Evolutionary conservation across 2,329 filamentous ascomycete genomes (phyloP).

Genomic region (Aspergillus pseudoterreus): DNA sequence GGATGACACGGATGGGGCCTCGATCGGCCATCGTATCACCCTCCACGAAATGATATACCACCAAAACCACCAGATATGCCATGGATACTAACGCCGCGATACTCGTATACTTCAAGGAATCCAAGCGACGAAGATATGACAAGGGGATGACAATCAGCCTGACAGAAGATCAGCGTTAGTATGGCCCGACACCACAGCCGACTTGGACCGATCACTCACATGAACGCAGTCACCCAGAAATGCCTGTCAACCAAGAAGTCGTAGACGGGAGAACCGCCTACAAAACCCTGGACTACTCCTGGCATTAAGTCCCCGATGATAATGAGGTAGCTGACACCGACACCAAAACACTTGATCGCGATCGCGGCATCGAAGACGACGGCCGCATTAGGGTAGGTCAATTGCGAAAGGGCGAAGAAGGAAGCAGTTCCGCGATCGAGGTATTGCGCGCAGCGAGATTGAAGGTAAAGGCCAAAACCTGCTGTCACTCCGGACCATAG

Average conservation of each 20-base stretch:
- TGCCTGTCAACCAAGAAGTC: constrained; percentile 81
- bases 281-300: constrained; percentile 81
- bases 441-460: constrained; percentile 88
- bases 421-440: constrained; percentile 83
- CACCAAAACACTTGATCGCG: constrained; percentile 95
- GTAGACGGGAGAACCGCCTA: constrained; percentile 57
- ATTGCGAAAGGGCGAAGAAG: constrained; percentile 94
- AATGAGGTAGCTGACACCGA: constrained; percentile 95
- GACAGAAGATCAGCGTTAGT: constrained; percentile 15
- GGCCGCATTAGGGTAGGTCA: constrained; percentile 94
- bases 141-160: constrained; percentile 90
- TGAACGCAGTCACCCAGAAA: constrained; percentile 98
- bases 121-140: constrained; percentile 83
- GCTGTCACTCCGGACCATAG: constrained; percentile 86
- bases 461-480: constrained; percentile 90
- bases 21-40: constrained; percentile 72
- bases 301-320: constrained; percentile 99
- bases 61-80: constrained; percentile 86
- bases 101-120: constrained; percentile 97
- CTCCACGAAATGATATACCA: constrained; percentile 83
- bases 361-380: constrained; percentile 95
- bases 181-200: not conserved
- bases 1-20: constrained; percentile 69
- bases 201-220: constrained; percentile 50
- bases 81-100: constrained; percentile 88